Conservation (phyloP, 352 stramenopile species). For the Elongisporangium undulatum region DNA sequence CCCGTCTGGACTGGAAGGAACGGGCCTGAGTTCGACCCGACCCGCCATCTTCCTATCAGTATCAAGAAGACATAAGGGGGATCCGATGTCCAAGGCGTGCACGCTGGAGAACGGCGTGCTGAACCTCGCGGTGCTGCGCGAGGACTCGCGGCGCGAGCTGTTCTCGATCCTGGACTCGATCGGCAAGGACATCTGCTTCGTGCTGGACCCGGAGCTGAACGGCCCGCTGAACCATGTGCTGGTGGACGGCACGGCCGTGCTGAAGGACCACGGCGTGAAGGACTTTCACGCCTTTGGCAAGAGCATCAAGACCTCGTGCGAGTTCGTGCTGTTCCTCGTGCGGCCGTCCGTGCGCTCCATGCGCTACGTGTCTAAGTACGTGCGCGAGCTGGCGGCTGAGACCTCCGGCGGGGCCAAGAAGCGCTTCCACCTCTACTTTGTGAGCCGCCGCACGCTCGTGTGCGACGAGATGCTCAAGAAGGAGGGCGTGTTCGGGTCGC, state of each 20-base stretch:
- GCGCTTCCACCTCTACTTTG: constrained; percentile 87
- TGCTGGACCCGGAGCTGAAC: constrained; percentile 81
- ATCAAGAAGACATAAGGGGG: constrained; percentile 1
- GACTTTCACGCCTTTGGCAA: constrained; percentile 83
- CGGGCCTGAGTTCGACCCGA: no score
- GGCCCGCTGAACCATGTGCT: constrained; percentile 84
- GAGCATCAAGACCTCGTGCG: constrained; percentile 73
- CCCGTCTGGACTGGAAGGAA: not conserved
- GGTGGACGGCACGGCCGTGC: constrained; percentile 76
- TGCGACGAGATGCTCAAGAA: constrained; percentile 92
- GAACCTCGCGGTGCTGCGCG: constrained; percentile 81
- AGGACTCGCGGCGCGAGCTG: constrained; percentile 79
- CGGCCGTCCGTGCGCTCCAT: constrained; percentile 70
- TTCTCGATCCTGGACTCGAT: constrained; percentile 82
- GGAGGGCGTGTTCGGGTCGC: constrained; percentile 78
- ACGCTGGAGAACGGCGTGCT: constrained; percentile 81
- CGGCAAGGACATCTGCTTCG: constrained; percentile 86
- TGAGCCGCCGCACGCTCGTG: constrained; percentile 87
- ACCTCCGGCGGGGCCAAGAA: constrained; percentile 39
- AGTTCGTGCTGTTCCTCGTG: constrained; percentile 89
- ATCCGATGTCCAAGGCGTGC: constrained; percentile 69
- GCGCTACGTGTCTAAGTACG: constrained; percentile 78
- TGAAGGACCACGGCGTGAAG: constrained; percentile 85
- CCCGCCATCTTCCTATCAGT: no score
- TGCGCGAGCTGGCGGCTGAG: constrained; percentile 50